Base-by-base conservation (phyloP, 1,284 basidiomycete species). In the Schizophyllum amplum region DNA sequence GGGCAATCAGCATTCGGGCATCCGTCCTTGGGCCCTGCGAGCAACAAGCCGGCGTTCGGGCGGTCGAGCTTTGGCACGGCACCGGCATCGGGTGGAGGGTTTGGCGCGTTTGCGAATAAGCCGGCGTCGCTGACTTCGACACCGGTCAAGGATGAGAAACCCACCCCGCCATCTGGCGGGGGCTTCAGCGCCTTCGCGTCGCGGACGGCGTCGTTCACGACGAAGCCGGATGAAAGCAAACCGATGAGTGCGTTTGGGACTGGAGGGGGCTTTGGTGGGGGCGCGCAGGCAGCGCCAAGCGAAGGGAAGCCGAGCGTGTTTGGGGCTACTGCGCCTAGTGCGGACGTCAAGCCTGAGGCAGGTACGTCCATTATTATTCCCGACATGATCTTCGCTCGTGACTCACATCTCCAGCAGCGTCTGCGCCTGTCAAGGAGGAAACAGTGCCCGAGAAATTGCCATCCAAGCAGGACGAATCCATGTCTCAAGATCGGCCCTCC, bases 161-260 rank as follows among this genome's bases (percentile, higher is more conserved):
- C 33, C 13, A 9, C 13, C 4, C 11, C 11, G 33, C 33, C 33
- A 13, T 9, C 33, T 13, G n/a, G 13, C 13, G 52, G 52, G 17
- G 59, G 52, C 9, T 62, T 60, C 26, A 15, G 55, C 24, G 57
- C 57, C 5, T 62, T 62, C 48, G 53, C 60, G 9, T 54, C 58
- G 33, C 11, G 33, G 33, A 42, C 33, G 3, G 33, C 33, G 7
- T 42, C 33, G 33, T 42, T 42, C 17, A 42, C 33, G 33, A 9
- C 4, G 4, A 42, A 17, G 11, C 33, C 33, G 4, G 33, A 17
- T 17, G 33, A 42, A 17, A 42, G 33, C 33, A 42, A 42, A 17
- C 4, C 33, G 33, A 13, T 42, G 11, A 17, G 33, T 42, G 33
- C 13, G 33, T 42, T 42, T 42, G 33, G 33, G 33, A 42, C 33